Conservation (phyloP, 345 rosid species). For the Sisymbrium altissimum region DNA sequence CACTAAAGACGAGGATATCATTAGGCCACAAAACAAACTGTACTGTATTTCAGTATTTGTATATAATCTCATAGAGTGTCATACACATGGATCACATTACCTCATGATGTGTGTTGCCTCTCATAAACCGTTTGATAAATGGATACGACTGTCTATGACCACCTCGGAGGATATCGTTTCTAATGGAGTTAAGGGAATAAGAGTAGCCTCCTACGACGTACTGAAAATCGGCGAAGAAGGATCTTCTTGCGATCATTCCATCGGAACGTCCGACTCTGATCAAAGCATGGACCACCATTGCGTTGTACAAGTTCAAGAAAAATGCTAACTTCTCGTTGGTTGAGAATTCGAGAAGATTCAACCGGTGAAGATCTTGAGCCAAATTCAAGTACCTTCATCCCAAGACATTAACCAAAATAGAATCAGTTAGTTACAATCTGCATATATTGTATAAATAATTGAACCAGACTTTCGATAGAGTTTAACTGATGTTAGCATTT, state of each 20-base stretch:
- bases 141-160: slow-evolving; percentile 56
- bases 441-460: neutral
- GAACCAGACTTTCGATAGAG: neutral
- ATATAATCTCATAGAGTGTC: neutral
- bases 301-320: slow-evolving; percentile 82
- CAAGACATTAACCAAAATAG: neutral
- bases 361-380: slow-evolving; percentile 71
- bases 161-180: slow-evolving; percentile 69
- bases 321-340: slow-evolving; percentile 63
- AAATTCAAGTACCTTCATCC: slow-evolving; percentile 59
- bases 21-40: neutral
- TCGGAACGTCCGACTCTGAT: slow-evolving; percentile 63
- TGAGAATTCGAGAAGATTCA: slow-evolving; percentile 50
- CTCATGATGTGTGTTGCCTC: slow-evolving; percentile 54
- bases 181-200: slow-evolving; percentile 56
- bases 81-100: slow-evolving; percentile 16
- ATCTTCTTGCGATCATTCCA: slow-evolving; percentile 66
- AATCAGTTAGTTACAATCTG: neutral
- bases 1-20: neutral
- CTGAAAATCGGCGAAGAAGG: slow-evolving; percentile 63
- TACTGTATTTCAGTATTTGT: neutral
- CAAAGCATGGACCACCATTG: slow-evolving; percentile 89
- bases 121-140: slow-evolving; percentile 53
- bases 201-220: slow-evolving; percentile 76
- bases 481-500: neutral